Evolutionary conservation across 2,329 filamentous ascomycete species (phyloP).

Genomic region (Ophiocordyceps sinensis): DNA sequence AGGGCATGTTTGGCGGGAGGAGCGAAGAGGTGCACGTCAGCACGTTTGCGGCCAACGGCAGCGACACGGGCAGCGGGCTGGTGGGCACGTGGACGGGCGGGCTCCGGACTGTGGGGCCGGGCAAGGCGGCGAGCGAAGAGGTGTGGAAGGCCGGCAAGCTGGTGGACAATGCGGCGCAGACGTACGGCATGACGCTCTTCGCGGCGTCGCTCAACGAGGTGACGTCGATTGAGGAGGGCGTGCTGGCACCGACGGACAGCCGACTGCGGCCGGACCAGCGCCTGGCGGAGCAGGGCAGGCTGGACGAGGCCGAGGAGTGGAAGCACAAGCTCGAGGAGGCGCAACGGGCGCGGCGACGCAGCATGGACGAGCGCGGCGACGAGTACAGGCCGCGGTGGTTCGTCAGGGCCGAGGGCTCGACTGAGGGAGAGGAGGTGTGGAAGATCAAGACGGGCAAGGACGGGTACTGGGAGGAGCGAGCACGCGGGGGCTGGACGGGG

Average conservation of each 20-base stretch:
- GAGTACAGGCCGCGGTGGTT: constrained; percentile 75
- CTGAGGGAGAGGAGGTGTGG: constrained; percentile 55
- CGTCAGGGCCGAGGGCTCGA: constrained; percentile 45
- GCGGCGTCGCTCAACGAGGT: constrained; percentile 79
- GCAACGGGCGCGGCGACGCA: constrained; percentile 60
- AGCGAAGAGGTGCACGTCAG: constrained; percentile 79
- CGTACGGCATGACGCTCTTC: constrained; percentile 81
- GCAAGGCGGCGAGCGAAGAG: constrained; percentile 44
- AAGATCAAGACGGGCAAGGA: constrained; percentile 67
- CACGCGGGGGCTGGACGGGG: constrained; percentile 49
- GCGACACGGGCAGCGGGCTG: constrained; percentile 51
- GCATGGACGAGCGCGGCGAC: constrained; percentile 62
- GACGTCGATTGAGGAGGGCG: constrained; percentile 60
- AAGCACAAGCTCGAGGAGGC: constrained; percentile 78
- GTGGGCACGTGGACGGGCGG: constrained; percentile 73
- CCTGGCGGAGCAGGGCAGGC: constrained; percentile 63
- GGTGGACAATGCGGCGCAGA: constrained; percentile 63
- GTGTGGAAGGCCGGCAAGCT: constrained; percentile 70
- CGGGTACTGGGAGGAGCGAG: constrained; percentile 85
- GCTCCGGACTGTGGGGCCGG: constrained; percentile 51
- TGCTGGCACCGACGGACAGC: constrained; percentile 68
- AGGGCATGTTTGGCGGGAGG: constrained; percentile 93
- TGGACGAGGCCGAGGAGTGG: constrained; percentile 70
- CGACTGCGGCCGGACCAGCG: constrained; percentile 78
- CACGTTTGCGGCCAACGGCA: constrained; percentile 51